phyloP scores from a whole-genome alignment of 148 eudicot genomes.

The Euryodendron excelsum region DNA sequence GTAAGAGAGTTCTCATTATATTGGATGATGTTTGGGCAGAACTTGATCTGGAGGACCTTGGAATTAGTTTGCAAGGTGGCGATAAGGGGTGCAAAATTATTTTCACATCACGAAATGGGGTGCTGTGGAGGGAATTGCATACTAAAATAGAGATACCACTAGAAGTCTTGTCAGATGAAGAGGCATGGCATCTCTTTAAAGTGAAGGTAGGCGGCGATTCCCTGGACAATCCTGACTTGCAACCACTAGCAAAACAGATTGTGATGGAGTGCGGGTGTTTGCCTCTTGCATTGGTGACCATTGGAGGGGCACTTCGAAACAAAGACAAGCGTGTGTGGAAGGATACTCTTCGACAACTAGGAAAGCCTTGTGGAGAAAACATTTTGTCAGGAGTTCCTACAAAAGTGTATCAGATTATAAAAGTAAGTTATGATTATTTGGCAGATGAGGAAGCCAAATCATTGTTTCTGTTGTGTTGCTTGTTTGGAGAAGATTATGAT shows the following conservation, averaged over 20 bases:
- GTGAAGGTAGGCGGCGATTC: slow-evolving; percentile 25
- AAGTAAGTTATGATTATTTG: slow-evolving; percentile 37
- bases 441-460: slow-evolving; percentile 22
- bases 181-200: slow-evolving; percentile 42
- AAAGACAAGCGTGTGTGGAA: slow-evolving; percentile 26
- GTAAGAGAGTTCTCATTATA: slow-evolving; percentile 26
- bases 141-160: slow-evolving; percentile 14
- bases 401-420: slow-evolving; percentile 1
- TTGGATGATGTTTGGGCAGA: slow-evolving; percentile 48
- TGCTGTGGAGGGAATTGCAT: slow-evolving; percentile 24
- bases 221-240: slow-evolving; percentile 22
- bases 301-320: slow-evolving; percentile 30
- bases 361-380: no score
- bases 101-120: slow-evolving; percentile 24
- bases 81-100: slow-evolving; percentile 28
- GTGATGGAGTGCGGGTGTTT: slow-evolving; percentile 41
- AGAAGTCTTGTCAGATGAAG: slow-evolving; percentile 19
- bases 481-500: slow-evolving; percentile 40
- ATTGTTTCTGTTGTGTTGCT: slow-evolving; percentile 33
- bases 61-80: slow-evolving; percentile 25
- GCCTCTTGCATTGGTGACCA: slow-evolving; percentile 46
- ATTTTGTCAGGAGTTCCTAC: no score
- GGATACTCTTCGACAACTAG: slow-evolving; percentile 22
- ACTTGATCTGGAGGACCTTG: slow-evolving; percentile 31
- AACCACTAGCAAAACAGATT: slow-evolving; percentile 26